phyloP scores from a whole-genome alignment of 2,329 filamentous ascomycete genomes.

The Aureobasidium mangrovei region DNA sequence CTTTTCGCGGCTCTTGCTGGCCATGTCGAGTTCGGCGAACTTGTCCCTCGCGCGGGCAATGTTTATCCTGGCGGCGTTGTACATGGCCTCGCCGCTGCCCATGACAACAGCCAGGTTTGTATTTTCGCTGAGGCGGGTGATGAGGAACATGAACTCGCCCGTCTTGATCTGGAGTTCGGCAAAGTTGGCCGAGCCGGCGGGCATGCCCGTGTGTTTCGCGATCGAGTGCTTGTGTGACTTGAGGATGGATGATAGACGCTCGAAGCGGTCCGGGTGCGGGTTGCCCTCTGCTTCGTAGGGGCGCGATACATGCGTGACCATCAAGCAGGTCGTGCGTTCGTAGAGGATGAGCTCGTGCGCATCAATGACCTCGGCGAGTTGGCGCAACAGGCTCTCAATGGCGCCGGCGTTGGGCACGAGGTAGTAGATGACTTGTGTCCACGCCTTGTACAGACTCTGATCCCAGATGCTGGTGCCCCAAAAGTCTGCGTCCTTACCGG shows the following conservation, averaged over 20 bases:
- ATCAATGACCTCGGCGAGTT: conserved; percentile 76
- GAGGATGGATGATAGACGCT: conserved; percentile 92
- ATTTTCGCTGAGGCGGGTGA: conserved; percentile 92
- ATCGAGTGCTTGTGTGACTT: conserved; percentile 92
- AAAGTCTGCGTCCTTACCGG: conserved; percentile 54
- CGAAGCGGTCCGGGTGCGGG: conserved; percentile 85
- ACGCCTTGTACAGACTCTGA: conserved; percentile 94
- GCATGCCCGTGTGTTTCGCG: conserved; percentile 65
- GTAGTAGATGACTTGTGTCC: conserved; percentile 96
- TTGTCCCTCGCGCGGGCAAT: conserved; percentile 77
- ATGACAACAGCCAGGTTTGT: conserved; percentile 91
- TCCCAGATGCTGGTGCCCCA: conserved; percentile 98
- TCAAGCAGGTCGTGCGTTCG: conserved; percentile 90
- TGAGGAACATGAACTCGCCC: conserved; percentile 80
- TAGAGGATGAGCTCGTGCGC: conserved; percentile 92
- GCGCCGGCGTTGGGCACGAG: conserved; percentile 86
- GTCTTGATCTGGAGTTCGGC: conserved; percentile 74
- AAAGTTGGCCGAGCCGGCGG: conserved; percentile 75
- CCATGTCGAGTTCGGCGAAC: conserved; percentile 57
- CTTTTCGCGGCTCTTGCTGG: conserved; percentile 11
- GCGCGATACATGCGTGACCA: conserved; percentile 85
- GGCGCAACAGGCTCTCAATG: conserved; percentile 77
- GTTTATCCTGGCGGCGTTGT: conserved; percentile 85
- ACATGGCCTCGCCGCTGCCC: conserved; percentile 81
- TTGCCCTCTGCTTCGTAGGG: conserved; percentile 61